A percentile compares a stretch with the other conserved stretches of the same genome.
Conservation (phyloP, 2,329 filamentous ascomycete genomes). For the Botrytis galanthina region DNA sequence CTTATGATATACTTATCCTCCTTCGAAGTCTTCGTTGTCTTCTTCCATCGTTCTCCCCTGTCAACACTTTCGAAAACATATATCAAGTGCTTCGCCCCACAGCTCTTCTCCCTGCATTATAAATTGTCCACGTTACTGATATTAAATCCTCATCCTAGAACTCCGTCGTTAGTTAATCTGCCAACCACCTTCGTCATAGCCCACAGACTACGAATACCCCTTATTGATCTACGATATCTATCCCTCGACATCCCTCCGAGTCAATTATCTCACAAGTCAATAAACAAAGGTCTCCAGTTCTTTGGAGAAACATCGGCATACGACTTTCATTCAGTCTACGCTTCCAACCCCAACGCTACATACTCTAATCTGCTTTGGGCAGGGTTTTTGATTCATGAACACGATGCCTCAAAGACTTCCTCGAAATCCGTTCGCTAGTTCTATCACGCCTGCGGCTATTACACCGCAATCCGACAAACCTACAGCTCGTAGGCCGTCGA, state of each 20-base stretch:
- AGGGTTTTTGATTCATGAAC: constrained; percentile 27
- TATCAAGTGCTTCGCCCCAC: constrained; percentile 10
- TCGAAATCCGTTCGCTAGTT: constrained; percentile 39
- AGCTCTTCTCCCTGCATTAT: constrained; percentile 14
- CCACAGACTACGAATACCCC: constrained; percentile 8
- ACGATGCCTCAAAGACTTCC: constrained; percentile 41
- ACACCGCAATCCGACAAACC: constrained; percentile 34
- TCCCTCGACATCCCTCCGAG: constrained; percentile 11
- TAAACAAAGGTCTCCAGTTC: constrained; percentile 12
- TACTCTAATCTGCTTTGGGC: constrained; percentile 20
- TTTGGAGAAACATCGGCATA: constrained; percentile 3
- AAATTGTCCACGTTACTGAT: constrained; percentile 22
- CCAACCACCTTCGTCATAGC: constrained; percentile 17
- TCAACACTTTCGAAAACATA: not conserved
- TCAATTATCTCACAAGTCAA: constrained; percentile 12
- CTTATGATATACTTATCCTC: constrained; percentile 13
- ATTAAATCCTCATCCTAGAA: constrained; percentile 23
- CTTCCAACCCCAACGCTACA: constrained; percentile 8
- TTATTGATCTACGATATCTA: constrained; percentile 25
- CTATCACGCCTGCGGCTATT: constrained; percentile 34
- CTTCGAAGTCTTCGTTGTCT: constrained; percentile 14
- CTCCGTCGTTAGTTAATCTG: constrained; percentile 20
- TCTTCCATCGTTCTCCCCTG: constrained; percentile 18
- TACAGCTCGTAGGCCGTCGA: constrained; percentile 53
- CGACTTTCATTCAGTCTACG: not conserved